Evolutionary conservation across 768 basidiomycete species (phyloP), one percentile per base, ranked within the genome.

Genomic region (Lactifluus pinguis): DNA sequence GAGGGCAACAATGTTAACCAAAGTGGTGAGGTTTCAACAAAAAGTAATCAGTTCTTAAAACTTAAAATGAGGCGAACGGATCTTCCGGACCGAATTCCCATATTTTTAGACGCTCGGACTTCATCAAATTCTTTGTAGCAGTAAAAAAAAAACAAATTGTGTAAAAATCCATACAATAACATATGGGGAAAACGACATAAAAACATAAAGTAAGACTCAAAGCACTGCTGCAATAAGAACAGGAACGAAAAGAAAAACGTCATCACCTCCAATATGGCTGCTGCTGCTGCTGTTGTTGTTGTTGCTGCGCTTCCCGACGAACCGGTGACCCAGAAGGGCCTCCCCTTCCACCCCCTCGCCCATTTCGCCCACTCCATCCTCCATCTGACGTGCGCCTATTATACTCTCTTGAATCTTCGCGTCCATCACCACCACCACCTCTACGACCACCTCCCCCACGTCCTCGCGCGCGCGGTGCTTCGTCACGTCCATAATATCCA

Each of bases 341-440:
- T 4, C 60, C 55, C 4, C 55, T 44, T 0, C 60, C 53, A 13
- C 49, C 38, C 8, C 38, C 42, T 3, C 55, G 55, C 0, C 55
- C 60, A 5, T 30, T 25, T 2, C 62, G 62, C 2, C 54, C 55
- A 8, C 14, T 4, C 60, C 60, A 61, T 6, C 60, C 60, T 21
- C 29, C 45, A 38, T 61, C 60, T 29, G 60, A 57, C 60, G 38
- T 47, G 34, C 60, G 50, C 36, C 55, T 56, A 25, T 47, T 56
- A 25, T 47, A 47, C 13, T 47, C 55, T 38, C 48, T 42, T 19
- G 53, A 48, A 7, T 55, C 59, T 19, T 55, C 59, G 8, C 54
- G 32, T 1, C 14, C 53, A 14, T n/a, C 59, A 50, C 59, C 54
- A 21, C 36, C 32, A 29, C 25, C 55, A 8, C 30, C 13, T 1